Evolutionary conservation across 352 stramenopile species (phyloP), one percentile per base, ranked within the genome.

Genomic region (Pythium pectinolyticum): DNA sequence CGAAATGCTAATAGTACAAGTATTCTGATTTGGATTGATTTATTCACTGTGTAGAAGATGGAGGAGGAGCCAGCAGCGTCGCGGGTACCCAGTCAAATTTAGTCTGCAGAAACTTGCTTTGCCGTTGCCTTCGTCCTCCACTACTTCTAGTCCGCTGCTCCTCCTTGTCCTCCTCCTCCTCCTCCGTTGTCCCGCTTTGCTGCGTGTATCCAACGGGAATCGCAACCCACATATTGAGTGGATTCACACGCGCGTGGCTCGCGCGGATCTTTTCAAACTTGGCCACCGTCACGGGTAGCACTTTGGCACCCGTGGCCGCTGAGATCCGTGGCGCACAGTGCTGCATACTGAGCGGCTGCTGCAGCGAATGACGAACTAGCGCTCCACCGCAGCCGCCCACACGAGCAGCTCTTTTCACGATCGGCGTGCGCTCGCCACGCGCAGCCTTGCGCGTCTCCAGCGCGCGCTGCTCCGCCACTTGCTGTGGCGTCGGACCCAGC

Each of bases 31-130:
- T n/a, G n/a, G n/a, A n/a, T n/a, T n/a, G n/a, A n/a, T n/a, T n/a
- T n/a, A n/a, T n/a, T n/a, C n/a, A n/a, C n/a, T n/a, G n/a, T n/a
- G n/a, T n/a, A n/a, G n/a, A n/a, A n/a, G n/a, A n/a, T n/a, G 17
- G 11, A 10, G 20, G 39, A 12, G 39, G 24, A 25, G 55, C 72
- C 35, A 88, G 63, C 7, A 88, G 51, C 19, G 66, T 65, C 28
- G 73, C 80, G 22, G 78, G 78, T 10, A 89, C 64, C 78, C 78
- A 88, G 61, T 88, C 78, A 64, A 86, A 89, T 24, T 67, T 72
- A 24, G 73, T 70, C 4, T 70, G 47, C 5, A 88, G 52, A 27
- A 70, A 70, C 8, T 31, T 45, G 1, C 40, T n/a, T 30, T 12
- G 27, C 6, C 15, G 12, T 14, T 3, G 9, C 20, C 24, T 17